Evolutionary conservation across 768 basidiomycete genomes (phyloP), one percentile per base, ranked within the genome.

Genomic region (Rhodotorula kratochvilovae): DNA sequence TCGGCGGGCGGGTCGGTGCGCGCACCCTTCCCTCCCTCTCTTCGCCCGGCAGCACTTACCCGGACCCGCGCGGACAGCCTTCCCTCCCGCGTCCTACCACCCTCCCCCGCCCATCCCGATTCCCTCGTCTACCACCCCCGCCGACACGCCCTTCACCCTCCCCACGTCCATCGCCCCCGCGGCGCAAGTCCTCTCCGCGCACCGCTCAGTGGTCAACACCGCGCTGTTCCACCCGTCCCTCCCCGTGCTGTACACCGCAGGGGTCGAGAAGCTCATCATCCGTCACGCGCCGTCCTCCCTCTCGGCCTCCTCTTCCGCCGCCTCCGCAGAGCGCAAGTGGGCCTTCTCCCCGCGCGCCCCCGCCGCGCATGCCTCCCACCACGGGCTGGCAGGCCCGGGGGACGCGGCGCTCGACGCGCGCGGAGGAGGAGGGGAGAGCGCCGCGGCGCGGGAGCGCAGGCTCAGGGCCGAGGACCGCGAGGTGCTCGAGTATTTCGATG

Each of bases 121-220:
- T 21, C 45, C 45, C 15, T 17, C 45, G 46, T 21, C 19, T 11
- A 6, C 48, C 48, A 8, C 23, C 25, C 23, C 48, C 25, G 12
- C 45, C 8, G 25, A 13, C 16, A 13, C 33, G 5, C 3, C 15
- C 31, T 36, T 19, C 39, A 48, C 39, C 15, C 27, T 68, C 48
- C 73, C 73, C n/a, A 56, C 55, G 29, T 33, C 46, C 33, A 35
- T 74, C 62, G 29, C 56, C 0, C 35, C 54, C 12, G 58, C 73
- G 3, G 61, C 66, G 0, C 31, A 58, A 12, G 46, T 64, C 59
- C 45, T 72, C 54, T 51, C 69, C 87, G 89, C 89, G 8, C 90
- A 91, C 78, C 81, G 84, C 51, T 90, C 90, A 3, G 90, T 92
- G 63, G 86, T 91, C 56, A 92, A 92, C 77, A 85, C 86, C 0